A percentile compares a stretch with the other conserved stretches of the same genome.
phyloP scores from a whole-genome alignment of 495 filamentous ascomycete genomes.

The Aspergillus campestris region DNA sequence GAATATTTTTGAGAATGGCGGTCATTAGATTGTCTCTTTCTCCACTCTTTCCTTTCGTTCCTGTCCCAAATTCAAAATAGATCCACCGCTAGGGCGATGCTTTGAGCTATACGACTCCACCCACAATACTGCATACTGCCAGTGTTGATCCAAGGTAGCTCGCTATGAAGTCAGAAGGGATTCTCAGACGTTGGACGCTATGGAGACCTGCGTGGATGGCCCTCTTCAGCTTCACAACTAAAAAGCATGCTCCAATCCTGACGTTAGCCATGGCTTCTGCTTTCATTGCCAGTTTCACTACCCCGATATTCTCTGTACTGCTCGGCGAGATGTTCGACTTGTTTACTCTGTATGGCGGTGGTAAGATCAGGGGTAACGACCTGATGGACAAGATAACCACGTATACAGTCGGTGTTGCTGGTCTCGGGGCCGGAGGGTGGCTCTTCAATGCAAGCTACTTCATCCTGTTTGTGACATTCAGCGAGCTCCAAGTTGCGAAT shows the following conservation, averaged over 20 bases:
- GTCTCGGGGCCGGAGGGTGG: conserved; percentile 55
- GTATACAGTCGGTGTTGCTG: conserved; percentile 50
- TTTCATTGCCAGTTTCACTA: conserved; percentile 50
- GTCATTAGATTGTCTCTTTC: too few species aligned
- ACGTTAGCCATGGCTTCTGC: conserved; percentile 45
- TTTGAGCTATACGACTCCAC: too few species aligned
- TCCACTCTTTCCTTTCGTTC: too few species aligned
- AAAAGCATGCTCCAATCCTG: conserved; percentile 49
- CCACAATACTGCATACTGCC: too few species aligned
- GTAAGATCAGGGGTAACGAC: conserved; percentile 35
- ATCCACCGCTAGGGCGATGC: too few species aligned
- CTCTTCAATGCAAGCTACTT: conserved; percentile 57
- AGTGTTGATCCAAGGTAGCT: too few species aligned
- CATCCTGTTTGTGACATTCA: conserved; percentile 61
- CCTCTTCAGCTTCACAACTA: conserved; percentile 67
- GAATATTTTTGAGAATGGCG: too few species aligned
- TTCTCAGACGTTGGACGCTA: neutral
- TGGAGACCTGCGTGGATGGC: conserved; percentile 33
- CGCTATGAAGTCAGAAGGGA: too few species aligned
- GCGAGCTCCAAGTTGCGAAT: conserved; percentile 67
- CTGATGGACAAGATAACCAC: conserved; percentile 47
- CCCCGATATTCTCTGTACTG: conserved; percentile 59
- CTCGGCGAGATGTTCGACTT: conserved; percentile 69
- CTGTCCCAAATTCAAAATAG: too few species aligned
- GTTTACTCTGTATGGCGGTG: conserved; percentile 58